These are phyloP conservation scores for Sophora flavescens DNA, from an alignment of 306 rosid species.

Conservation along the genomic window DNA sequence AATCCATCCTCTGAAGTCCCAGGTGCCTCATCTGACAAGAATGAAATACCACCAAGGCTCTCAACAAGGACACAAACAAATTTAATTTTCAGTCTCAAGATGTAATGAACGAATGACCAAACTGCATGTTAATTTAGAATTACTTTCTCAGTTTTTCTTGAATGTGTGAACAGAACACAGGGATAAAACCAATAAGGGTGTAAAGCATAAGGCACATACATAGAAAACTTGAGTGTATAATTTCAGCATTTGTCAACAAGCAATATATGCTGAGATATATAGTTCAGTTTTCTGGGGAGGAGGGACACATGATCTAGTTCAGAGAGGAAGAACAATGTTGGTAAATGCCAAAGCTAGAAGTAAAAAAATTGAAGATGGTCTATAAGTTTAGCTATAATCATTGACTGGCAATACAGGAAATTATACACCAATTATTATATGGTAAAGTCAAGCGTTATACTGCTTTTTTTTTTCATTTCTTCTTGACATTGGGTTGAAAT, in stretches of 20 bases:
- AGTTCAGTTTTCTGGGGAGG: too few relatives aligned
- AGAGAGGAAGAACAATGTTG: too few relatives aligned
- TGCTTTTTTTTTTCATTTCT: neutral
- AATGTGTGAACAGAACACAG: neutral
- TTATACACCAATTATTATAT: constrained; percentile 21
- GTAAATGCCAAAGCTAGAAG: too few relatives aligned
- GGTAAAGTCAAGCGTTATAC: constrained; percentile 7
- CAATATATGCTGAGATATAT: neutral
- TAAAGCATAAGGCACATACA: neutral
- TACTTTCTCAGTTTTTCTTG: constrained; percentile 4
- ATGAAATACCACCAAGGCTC: neutral
- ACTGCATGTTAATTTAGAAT: neutral
- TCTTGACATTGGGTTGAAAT: constrained; percentile 27
- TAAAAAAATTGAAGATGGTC: too few relatives aligned
- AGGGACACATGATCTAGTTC: too few relatives aligned
- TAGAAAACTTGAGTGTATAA: neutral
- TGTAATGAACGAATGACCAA: neutral
- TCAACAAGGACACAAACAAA: neutral
- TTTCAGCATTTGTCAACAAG: neutral
- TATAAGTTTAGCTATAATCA: neutral
- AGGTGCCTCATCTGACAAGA: constrained; percentile 48
- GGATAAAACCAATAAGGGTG: neutral
- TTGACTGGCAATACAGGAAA: neutral
- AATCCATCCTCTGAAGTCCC: constrained; percentile 59
- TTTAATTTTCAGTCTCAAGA: neutral